A percentile compares a stretch with the other conserved stretches of the same genome.
Evolutionary conservation across 495 filamentous ascomycete species (phyloP).

Genomic region (Astrothelium subdiscretum): DNA sequence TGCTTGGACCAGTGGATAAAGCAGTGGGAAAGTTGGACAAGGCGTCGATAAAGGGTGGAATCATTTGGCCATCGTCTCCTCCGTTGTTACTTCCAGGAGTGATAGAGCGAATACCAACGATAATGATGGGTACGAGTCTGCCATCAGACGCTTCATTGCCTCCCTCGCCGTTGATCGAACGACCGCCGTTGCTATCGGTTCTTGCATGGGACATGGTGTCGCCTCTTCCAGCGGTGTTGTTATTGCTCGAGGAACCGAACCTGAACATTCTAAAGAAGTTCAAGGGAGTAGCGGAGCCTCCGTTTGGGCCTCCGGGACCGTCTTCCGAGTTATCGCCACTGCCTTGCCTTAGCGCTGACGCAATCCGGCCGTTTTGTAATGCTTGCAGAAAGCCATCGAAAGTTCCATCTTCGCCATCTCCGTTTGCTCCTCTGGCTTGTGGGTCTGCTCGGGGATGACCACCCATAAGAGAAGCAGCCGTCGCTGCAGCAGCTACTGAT

Average conservation of each 20-base stretch:
- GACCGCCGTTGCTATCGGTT: constrained; percentile 8
- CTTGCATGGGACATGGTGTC: not conserved
- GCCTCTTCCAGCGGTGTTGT: not conserved
- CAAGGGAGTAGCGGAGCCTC: constrained; percentile 21
- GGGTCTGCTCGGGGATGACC: constrained; percentile 28
- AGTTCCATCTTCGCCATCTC: constrained; percentile 33
- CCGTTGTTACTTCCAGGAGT: constrained; percentile 38
- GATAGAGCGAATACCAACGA: constrained; percentile 64
- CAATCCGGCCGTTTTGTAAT: constrained; percentile 34
- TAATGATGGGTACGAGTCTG: constrained; percentile 54
- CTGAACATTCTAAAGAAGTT: constrained; percentile 40
- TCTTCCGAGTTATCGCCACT: constrained; percentile 19
- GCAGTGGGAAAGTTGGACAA: constrained; percentile 38
- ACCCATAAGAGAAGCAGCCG: constrained; percentile 35
- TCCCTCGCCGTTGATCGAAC: constrained; percentile 28
- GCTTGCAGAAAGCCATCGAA: constrained; percentile 35
- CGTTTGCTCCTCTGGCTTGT: constrained; percentile 25
- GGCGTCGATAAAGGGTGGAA: constrained; percentile 50
- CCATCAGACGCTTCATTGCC: constrained; percentile 41
- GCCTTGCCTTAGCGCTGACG: constrained; percentile 30
- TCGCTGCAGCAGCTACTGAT: constrained; percentile 35
- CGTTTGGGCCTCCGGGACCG: constrained; percentile 11
- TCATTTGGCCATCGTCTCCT: constrained; percentile 34
- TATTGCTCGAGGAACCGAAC: constrained; percentile 25
- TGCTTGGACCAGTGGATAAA: constrained; percentile 18